Conservation (phyloP, 1,284 basidiomycete species). For the Naganishia liquefaciens region DNA sequence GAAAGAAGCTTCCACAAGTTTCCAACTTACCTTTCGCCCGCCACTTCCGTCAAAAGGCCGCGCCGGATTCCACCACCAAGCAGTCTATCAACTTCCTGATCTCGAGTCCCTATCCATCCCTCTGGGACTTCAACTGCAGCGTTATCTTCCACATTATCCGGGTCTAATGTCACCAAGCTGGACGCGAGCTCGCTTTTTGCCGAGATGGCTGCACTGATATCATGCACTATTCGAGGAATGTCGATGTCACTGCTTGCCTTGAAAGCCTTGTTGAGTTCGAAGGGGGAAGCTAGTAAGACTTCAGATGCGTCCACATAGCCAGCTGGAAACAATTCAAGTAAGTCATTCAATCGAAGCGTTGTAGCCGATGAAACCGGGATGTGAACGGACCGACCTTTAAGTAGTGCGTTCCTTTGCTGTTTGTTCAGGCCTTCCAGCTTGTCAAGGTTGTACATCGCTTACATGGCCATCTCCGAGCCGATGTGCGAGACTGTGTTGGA, state of each 20-base stretch:
- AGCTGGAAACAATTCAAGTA: slow-evolving; percentile 33
- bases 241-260: slow-evolving; percentile 29
- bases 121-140: neutral
- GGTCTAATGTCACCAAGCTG: slow-evolving; percentile 31
- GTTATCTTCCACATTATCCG: slow-evolving; percentile 31
- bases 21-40: slow-evolving; percentile 73
- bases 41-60: slow-evolving; percentile 78
- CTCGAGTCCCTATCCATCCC: slow-evolving; percentile 62
- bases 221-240: slow-evolving; percentile 10
- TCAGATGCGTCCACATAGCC: slow-evolving; percentile 45
- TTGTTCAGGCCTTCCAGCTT: slow-evolving; percentile 31
- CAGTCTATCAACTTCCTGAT: slow-evolving; percentile 63
- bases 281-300: slow-evolving; percentile 45
- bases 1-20: neutral
- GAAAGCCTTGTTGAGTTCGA: slow-evolving; percentile 45
- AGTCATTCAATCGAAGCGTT: neutral
- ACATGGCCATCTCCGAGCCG: slow-evolving; percentile 14
- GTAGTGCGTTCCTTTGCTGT: slow-evolving; percentile 29
- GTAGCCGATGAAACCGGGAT: neutral
- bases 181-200: slow-evolving; percentile 19
- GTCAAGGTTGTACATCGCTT: slow-evolving; percentile 28
- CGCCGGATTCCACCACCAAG: slow-evolving; percentile 74
- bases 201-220: slow-evolving; percentile 8
- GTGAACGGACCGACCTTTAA: slow-evolving; percentile 13
- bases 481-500: neutral